Conservation (phyloP, 345 rosid genomes). For the Citrus hindsii region DNA sequence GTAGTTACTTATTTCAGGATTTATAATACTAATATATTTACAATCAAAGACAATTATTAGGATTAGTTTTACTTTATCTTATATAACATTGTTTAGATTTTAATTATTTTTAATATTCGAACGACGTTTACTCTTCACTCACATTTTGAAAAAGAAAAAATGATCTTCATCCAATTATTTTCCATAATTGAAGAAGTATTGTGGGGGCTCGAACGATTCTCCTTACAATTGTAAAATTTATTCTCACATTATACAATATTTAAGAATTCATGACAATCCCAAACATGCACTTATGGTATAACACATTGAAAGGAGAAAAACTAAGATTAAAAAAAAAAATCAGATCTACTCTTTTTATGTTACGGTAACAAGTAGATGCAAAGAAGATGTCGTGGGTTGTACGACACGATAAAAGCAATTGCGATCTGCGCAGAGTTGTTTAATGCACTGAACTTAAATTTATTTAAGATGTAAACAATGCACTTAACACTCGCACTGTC, state of each 20-base stretch:
- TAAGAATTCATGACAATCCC: too few species aligned
- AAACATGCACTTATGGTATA: too few species aligned
- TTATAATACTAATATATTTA: too few species aligned
- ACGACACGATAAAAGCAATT: not conserved
- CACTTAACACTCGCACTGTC: not conserved
- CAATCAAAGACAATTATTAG: too few species aligned
- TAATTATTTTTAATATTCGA: fast-evolving
- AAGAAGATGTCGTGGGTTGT: not conserved
- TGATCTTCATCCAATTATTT: fast-evolving
- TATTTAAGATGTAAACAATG: not conserved
- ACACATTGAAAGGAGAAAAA: too few species aligned
- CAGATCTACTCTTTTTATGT: not conserved
- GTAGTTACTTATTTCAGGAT: too few species aligned
- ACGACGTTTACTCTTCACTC: fast-evolving
- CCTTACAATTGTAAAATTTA: too few species aligned
- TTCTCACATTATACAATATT: too few species aligned
- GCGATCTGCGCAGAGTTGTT: not conserved
- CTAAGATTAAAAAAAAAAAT: too few species aligned
- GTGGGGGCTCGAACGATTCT: fast-evolving
- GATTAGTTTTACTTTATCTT: too few species aligned
- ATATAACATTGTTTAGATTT: fast-evolving
- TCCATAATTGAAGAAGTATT: too few species aligned
- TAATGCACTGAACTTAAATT: not conserved
- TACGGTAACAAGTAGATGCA: not conserved
- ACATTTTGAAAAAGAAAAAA: fast-evolving